A percentile compares a stretch with the other conserved stretches of the same genome.
phyloP scores from a whole-genome alignment of 2,329 filamentous ascomycete genomes.

The Pseudodiploospora longispora region DNA sequence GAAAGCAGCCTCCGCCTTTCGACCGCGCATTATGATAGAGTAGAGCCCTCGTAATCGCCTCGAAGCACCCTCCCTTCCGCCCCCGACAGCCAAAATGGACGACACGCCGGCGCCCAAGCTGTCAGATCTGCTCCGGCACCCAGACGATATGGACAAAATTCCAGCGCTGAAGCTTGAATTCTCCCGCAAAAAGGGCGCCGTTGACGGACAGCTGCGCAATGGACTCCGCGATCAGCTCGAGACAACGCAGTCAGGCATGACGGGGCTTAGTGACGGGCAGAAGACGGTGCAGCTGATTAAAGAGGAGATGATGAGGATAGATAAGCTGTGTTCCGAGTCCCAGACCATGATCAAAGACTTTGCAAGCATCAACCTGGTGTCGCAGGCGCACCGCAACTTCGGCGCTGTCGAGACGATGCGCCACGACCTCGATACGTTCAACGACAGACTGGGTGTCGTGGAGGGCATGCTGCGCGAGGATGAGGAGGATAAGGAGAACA shows the following conservation, averaged over 20 bases:
- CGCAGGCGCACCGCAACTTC: constrained; percentile 94
- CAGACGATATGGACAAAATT: constrained; percentile 97
- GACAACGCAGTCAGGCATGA: constrained; percentile 90
- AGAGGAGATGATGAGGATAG: constrained; percentile 98
- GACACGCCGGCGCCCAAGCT: constrained; percentile 70
- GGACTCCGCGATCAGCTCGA: constrained; percentile 89
- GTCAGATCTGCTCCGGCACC: constrained; percentile 85
- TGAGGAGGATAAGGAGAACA: constrained; percentile 77
- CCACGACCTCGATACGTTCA: constrained; percentile 79
- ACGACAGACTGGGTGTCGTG: constrained; percentile 64
- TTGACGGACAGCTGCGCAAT: constrained; percentile 83
- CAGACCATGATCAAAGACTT: constrained; percentile 98
- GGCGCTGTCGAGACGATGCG: constrained; percentile 91
- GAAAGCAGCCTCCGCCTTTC: not conserved
- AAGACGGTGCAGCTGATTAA: constrained; percentile 88
- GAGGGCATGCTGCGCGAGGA: constrained; percentile 76
- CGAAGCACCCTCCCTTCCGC: not conserved
- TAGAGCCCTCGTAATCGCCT: constrained; percentile 1
- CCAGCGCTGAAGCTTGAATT: constrained; percentile 84
- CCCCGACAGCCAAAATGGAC: constrained; percentile 23
- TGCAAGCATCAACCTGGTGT: constrained; percentile 81
- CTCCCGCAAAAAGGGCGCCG: constrained; percentile 81
- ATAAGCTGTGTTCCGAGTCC: constrained; percentile 92
- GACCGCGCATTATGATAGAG: constrained; percentile 7
- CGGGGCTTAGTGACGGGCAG: constrained; percentile 78